phyloP scores from a whole-genome alignment of 257 asterid species.

The Penstemon barbatus region DNA sequence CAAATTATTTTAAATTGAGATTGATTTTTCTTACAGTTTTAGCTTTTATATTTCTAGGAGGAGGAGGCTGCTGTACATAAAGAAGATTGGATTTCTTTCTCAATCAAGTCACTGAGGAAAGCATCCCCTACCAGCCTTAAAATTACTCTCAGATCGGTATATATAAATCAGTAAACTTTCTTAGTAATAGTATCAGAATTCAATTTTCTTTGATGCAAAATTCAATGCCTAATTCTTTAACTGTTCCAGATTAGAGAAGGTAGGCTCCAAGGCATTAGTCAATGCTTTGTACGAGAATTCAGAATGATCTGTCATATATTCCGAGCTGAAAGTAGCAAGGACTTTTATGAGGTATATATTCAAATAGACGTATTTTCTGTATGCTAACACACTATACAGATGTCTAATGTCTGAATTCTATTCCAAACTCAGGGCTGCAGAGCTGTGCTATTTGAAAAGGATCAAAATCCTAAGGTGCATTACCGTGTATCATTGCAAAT shows the following conservation, averaged over 20 bases:
- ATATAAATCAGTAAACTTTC: conserved; percentile 11
- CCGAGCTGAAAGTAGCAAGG: conserved; percentile 65
- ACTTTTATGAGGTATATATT: conserved; percentile 61
- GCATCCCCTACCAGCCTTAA: conserved; percentile 93
- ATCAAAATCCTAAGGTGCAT: conserved; percentile 70
- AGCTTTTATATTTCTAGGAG: conserved; percentile 47
- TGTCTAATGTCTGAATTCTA: neutral
- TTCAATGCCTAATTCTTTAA: no score
- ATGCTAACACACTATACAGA: neutral
- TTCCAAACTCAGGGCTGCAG: conserved; percentile 58
- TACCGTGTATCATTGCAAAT: neutral
- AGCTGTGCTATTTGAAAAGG: conserved; percentile 75
- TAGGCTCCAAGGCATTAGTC: conserved; percentile 79
- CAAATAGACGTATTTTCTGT: neutral
- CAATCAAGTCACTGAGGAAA: conserved; percentile 66
- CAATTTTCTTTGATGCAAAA: no score
- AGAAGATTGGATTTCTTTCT: conserved; percentile 72
- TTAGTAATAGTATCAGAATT: neutral
- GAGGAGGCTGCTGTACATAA: conserved; percentile 42
- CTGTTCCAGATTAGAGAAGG: conserved; percentile 75
- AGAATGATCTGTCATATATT: conserved; percentile 73
- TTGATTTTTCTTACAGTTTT: neutral
- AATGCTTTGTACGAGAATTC: conserved; percentile 75
- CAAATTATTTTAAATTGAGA: conserved; percentile 3
- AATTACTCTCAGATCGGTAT: conserved; percentile 84